Evolutionary conservation across 345 rosid genomes (phyloP).

Genomic region (Erodium maritimum): DNA sequence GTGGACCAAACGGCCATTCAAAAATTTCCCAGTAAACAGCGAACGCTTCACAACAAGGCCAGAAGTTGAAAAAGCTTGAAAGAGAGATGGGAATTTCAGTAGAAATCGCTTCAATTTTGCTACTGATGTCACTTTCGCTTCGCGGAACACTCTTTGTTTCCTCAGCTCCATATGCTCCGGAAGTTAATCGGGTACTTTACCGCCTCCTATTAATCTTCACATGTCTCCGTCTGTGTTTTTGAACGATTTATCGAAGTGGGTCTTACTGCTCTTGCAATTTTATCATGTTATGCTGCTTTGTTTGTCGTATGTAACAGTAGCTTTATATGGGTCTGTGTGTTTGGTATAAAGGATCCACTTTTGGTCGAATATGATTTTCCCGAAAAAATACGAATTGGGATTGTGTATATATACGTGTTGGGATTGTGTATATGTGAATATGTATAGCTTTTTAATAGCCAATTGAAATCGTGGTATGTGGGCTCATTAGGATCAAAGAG

Average conservation of each 20-base stretch:
- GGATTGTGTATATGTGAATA: background rate
- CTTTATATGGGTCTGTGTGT: background rate
- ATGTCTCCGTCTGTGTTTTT: background rate
- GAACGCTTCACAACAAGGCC: background rate
- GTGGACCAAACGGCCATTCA: background rate
- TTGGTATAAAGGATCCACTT: background rate
- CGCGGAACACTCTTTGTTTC: background rate
- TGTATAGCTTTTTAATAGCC: too few relatives aligned
- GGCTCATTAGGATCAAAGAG: background rate
- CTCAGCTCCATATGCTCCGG: background rate
- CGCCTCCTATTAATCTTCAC: background rate
- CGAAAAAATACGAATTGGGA: background rate
- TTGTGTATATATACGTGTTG: background rate
- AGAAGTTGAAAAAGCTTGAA: background rate
- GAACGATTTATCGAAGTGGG: background rate
- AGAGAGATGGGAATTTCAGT: background rate
- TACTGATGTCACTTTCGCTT: background rate
- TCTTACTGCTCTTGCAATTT: background rate
- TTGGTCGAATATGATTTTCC: background rate
- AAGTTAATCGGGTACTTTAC: background rate
- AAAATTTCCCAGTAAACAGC: background rate
- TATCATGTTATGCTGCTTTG: too few relatives aligned
- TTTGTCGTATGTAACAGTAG: background rate
- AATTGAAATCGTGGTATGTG: too few relatives aligned
- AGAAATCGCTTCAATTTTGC: background rate